Percentiles rank a stretch among this genome's conserved stretches.
phyloP scores from a whole-genome alignment of 495 filamentous ascomycete species.

The Ramalina intermedia region DNA sequence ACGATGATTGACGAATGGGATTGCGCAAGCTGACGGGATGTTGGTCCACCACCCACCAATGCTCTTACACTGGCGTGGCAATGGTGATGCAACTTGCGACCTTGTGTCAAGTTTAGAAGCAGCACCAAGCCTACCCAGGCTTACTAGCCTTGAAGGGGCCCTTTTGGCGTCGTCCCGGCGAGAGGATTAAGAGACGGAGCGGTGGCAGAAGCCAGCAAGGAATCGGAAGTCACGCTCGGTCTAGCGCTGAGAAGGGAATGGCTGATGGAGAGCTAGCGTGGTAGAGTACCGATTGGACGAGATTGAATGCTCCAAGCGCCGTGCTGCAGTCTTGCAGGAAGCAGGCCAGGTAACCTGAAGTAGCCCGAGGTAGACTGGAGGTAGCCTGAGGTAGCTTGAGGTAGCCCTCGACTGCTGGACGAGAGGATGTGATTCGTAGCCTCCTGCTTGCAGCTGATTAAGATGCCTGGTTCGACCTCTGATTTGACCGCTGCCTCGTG shows the following conservation, averaged over 20 bases:
- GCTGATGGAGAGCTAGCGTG: background rate
- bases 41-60: background rate
- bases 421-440: constrained; percentile 12
- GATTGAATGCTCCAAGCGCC: constrained; percentile 12
- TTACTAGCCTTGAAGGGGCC: background rate
- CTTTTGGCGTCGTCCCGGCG: background rate
- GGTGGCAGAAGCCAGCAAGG: background rate
- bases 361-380: background rate
- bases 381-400: no score
- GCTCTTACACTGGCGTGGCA: background rate
- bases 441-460: constrained; percentile 17
- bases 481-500: constrained; percentile 13
- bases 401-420: background rate
- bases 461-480: constrained; percentile 2
- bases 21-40: background rate
- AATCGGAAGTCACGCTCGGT: background rate
- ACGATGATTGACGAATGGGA: background rate
- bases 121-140: background rate
- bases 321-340: constrained; percentile 3
- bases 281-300: constrained; percentile 2
- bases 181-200: background rate
- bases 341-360: background rate
- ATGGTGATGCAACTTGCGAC: background rate
- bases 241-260: background rate
- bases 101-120: constrained; percentile 3